Evolutionary conservation across 2,329 filamentous ascomycete genomes (phyloP), one percentile per base, ranked within the genome.

Genomic region (Trichophyton rubrum): DNA sequence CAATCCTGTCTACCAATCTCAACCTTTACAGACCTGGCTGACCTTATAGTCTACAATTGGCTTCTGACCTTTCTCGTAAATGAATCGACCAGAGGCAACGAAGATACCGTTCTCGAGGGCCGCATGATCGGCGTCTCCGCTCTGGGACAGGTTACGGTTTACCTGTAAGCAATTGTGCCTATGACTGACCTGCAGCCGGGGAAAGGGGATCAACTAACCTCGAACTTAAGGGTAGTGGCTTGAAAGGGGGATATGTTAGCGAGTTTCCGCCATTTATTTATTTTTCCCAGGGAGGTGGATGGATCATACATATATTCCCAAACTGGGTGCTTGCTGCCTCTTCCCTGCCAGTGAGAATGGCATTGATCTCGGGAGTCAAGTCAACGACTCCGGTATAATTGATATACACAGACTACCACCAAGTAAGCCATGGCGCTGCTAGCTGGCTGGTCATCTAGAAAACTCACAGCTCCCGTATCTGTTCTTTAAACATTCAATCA

Each of bases 11-110:
- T 51, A 22, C 3, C 17, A n/a, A 22, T 41, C 15, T 30, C 11
- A 64, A 60, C 69, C 20, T 62, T 67, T 41, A 67, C 63, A 56
- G 69, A 75, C 72, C 66, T 72, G 69, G 63, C 75, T 73, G 60
- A 77, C 70, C 51, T 72, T 72, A 62, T 77, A 77, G 64, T 77
- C 74, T 17, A 76, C 74, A 38, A 74, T 66, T 3, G 71, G 58
- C 0, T 68, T 67, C 63, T 73, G 70, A 17, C 68, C 74, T 62
- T 69, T 67, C 62, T 73, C 68, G 20, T 70, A 65, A n/a, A 68
- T 66, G 66, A 78, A 76, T 8, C 70, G 71, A 11, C 74, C 75
- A 40, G 73, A 67, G 3, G 68, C 75, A 27, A 76, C 73, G 60
- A 75, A 77, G 2, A 75, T 67, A 2, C 69, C 66, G 56, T 67